Percentiles rank a stretch among this genome's conserved stretches.
These are phyloP conservation scores for Boletus vermiculosoides DNA, from an alignment of 768 basidiomycete species.

Conservation along the genomic window DNA sequence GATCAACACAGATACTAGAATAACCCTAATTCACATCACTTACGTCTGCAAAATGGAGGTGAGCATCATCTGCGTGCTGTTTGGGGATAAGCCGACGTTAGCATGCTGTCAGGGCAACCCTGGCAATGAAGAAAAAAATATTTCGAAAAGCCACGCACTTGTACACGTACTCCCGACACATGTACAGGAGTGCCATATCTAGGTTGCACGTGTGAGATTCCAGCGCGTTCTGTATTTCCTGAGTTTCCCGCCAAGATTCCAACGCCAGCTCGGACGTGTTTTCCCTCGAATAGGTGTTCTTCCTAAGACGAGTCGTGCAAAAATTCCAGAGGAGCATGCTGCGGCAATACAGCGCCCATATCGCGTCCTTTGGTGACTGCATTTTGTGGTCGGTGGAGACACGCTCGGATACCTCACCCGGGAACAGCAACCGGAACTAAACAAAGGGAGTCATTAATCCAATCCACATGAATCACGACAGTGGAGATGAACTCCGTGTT, in stretches of 20 bases:
- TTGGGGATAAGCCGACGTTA: constrained; percentile 14
- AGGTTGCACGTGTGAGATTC: constrained; percentile 69
- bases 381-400: constrained; percentile 40
- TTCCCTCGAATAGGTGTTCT: constrained; percentile 42
- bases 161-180: constrained; percentile 68
- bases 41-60: constrained; percentile 65
- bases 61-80: constrained; percentile 62
- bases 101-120: constrained; percentile 13
- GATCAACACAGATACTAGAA: background rate
- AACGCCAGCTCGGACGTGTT: constrained; percentile 59
- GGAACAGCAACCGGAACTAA: constrained; percentile 56
- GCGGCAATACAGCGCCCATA: constrained; percentile 82
- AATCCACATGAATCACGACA: constrained; percentile 5
- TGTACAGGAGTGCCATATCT: constrained; percentile 65
- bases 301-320: constrained; percentile 50
- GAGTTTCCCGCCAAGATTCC: constrained; percentile 65
- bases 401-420: constrained; percentile 66
- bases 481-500: constrained; percentile 9
- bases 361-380: constrained; percentile 67
- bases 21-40: constrained; percentile 25
- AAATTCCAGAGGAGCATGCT: constrained; percentile 81
- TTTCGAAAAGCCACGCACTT: constrained; percentile 49
- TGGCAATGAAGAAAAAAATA: constrained; percentile 5
- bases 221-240: constrained; percentile 63
- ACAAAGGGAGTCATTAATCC: constrained; percentile 10